Conservation (phyloP, 176 grass and related monocot species). For the Hyparrhenia diplandra region DNA sequence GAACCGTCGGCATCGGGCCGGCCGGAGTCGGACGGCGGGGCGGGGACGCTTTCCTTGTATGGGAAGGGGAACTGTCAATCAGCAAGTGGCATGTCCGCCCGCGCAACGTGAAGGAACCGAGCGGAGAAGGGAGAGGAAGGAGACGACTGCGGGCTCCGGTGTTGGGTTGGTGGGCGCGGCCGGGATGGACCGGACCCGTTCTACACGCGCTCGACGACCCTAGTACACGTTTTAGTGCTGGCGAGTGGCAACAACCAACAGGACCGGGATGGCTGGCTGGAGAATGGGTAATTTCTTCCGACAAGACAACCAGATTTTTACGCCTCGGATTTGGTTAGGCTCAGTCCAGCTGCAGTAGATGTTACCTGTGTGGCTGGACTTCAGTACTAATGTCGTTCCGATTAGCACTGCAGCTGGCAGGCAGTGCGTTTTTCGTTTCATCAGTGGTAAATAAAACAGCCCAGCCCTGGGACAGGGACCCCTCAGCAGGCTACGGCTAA, state of each 20-base stretch:
- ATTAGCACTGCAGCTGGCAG: too few relatives aligned
- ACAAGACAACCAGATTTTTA: not conserved
- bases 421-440: too few relatives aligned
- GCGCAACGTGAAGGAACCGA: not conserved
- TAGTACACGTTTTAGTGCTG: not conserved
- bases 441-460: too few relatives aligned
- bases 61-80: too few relatives aligned
- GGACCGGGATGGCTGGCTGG: not conserved
- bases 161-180: not conserved
- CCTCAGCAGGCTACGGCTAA: too few relatives aligned
- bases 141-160: too few relatives aligned
- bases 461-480: too few relatives aligned
- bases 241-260: not conserved
- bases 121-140: too few relatives aligned
- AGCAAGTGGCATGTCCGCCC: too few relatives aligned
- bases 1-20: not conserved
- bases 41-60: not conserved
- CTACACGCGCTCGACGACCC: constrained; percentile 2
- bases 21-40: too few relatives aligned
- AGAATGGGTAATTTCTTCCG: not conserved
- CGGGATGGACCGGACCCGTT: constrained; percentile 28
- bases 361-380: not conserved
- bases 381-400: not conserved
- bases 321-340: not conserved
- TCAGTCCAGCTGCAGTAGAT: not conserved